These are phyloP conservation scores for Aspergillus alliaceus DNA, from an alignment of 2,329 filamentous ascomycete species.

Conservation along the genomic window DNA sequence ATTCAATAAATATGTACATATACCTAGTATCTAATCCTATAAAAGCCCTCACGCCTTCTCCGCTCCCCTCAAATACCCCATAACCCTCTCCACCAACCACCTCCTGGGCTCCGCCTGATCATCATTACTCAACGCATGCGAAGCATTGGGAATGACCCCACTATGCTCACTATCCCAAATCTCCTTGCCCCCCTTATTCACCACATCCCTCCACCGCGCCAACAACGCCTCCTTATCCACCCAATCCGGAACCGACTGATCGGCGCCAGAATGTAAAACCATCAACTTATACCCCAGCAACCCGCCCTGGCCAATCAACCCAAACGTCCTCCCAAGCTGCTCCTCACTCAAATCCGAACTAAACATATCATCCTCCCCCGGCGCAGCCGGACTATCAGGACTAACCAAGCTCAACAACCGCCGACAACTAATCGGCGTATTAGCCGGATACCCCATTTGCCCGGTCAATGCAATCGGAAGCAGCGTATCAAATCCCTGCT, in stretches of 20 bases:
- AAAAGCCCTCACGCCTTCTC: not conserved
- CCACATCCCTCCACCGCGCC: constrained; percentile 42
- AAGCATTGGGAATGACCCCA: constrained; percentile 45
- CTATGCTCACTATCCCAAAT: constrained; percentile 51
- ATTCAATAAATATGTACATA: too few relatives aligned
- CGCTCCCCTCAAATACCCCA: constrained; percentile 22
- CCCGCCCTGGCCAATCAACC: constrained; percentile 42
- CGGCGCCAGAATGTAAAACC: constrained; percentile 49
- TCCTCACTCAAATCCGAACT: constrained; percentile 68
- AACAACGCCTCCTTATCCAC: constrained; percentile 48
- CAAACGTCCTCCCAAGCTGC: constrained; percentile 63
- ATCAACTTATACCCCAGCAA: constrained; percentile 44
- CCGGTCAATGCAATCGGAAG: constrained; percentile 36
- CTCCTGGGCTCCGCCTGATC: constrained; percentile 31
- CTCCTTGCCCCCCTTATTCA: constrained; percentile 31
- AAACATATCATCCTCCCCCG: constrained; percentile 83
- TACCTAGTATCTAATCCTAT: too few relatives aligned
- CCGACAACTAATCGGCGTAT: constrained; percentile 53
- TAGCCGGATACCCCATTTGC: constrained; percentile 30
- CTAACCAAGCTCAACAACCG: constrained; percentile 60
- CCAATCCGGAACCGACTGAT: constrained; percentile 47
- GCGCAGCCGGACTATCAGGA: constrained; percentile 52
- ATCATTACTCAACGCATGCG: constrained; percentile 38
- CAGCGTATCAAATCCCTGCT: constrained; percentile 25
- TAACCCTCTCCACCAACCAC: constrained; percentile 27